Evolutionary conservation across 805 yeast species (phyloP).

Genomic region (Nakazawaea wyomingensis): DNA sequence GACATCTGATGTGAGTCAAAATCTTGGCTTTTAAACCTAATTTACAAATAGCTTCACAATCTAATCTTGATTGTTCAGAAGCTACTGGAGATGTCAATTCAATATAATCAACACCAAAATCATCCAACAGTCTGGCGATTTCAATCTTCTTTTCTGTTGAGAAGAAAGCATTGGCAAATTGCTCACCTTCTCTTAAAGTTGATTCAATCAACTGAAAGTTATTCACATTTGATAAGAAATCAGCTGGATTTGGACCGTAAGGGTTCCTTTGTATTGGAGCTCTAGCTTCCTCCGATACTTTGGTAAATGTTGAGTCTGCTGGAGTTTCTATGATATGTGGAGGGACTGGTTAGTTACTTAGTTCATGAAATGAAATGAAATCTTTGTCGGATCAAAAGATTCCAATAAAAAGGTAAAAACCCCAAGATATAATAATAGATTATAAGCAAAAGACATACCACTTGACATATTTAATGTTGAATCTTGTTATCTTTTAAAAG

Average conservation of each 20-base stretch:
- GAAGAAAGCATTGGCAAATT: constrained; percentile 96
- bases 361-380: no score
- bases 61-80: constrained; percentile 84
- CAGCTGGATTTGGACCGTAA: constrained; percentile 94
- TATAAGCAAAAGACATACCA: constrained; percentile 1
- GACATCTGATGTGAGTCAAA: constrained; percentile 95
- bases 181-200: constrained; percentile 97
- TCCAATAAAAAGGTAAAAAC: no score
- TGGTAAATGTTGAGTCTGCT: constrained; percentile 5
- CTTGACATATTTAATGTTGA: neutral
- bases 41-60: constrained; percentile 98
- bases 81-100: constrained; percentile 98
- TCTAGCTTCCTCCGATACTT: constrained; percentile 7
- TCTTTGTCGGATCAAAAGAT: no score
- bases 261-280: constrained; percentile 49
- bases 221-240: constrained; percentile 82
- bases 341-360: no score
- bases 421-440: no score
- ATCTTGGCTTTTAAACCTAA: constrained; percentile 94
- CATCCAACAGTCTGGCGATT: constrained; percentile 95
- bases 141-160: constrained; percentile 91
- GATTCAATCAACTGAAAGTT: constrained; percentile 91
- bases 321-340: no score
- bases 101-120: constrained; percentile 96
- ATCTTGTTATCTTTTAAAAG: no score